Base-by-base conservation (phyloP, 2,329 filamentous ascomycete genomes). In the Neurospora sp. region DNA sequence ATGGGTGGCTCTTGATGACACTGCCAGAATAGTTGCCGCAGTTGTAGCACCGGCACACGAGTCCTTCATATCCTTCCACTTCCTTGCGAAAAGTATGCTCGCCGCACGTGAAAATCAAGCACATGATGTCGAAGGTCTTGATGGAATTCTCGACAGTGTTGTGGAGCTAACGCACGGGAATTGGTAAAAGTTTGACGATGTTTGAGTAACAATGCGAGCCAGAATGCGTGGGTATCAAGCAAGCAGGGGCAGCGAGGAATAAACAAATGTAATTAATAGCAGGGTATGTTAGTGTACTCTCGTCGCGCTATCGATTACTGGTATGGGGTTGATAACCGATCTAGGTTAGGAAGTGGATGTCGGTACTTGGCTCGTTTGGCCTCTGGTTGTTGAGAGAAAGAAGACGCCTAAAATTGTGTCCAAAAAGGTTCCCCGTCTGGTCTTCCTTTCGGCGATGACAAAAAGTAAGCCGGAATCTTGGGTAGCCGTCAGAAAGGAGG, bases 1-100 rank as follows among this genome's bases (percentile, higher is more conserved):
- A 93, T 58, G 88, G 88, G 71, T 89, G 84, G 71, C 84, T 85
- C 79, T 90, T 90, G 76, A 88, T 82, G 70, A 90, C 87, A 72
- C 82, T 82, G 15, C 83, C 88, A 2, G 84, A 82, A 79, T 86
- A 87, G 82, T 90, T 90, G 68, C 88, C 87, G 78, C 88, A 90
- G 79, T 90, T 89, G 78, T 88, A 85, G 76, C 88, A 90, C 75
- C 88, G 87, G 76, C 86, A 89, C 68, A 86, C 79, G 72, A 89
- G 78, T 73, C 86, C 84, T 76, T 90, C 86, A 77, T 89, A 90
- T 74, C 88, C 88, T 69, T 85, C 79, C 66, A 89, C 82, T 70
- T 87, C 82, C 76, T 84, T 86, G 72, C 85, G 84, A 78, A 89
- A 88, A 43, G 86, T 88, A 76, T 88, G 83, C 78, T 89, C 85